Base-by-base conservation (phyloP, 2,329 filamentous ascomycete species). In the Blumeriella jaapii region DNA sequence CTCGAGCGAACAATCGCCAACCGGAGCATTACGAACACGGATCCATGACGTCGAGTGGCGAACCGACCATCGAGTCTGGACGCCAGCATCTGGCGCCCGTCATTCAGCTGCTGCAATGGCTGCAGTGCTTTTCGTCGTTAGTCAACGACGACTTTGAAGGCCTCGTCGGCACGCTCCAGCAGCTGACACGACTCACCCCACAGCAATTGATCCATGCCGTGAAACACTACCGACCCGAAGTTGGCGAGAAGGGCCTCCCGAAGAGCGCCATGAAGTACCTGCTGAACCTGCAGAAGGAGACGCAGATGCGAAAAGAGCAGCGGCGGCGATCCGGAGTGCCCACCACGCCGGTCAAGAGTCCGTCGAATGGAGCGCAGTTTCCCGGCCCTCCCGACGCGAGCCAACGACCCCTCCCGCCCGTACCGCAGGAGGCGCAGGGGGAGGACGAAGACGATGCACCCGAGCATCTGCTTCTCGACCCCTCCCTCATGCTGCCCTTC, bases 1-100 rank as follows among this genome's bases (percentile, higher is more conserved):
- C 91, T 1, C 73, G 89, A 18, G 71, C 74, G 11, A 98, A 98
- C 60, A 96, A 94, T 56, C 75, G 91, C 17, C 80, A 93, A 48
- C 86, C 91, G 1, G 91, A 96, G 55, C 89, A 96, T 59, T 96
- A 85, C 56, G 89, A 98, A 58, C 81, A 86, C 49, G 89, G 89
- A 12, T 87, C 89, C 34, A 87, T 84, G 59, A 81, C 71, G 12
- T 77, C 82, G 5, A 83, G 78, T 1, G 89, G 89, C 3, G 91
- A 96, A 55, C 82, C 75, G 34, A 95, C 84, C 0, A 69, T 91
- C 13, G 89, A 96, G 26, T 74, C 86, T 3, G 78, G 86, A 14
- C 72, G 86, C 46, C 73, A 79, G 42, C 89, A 98, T 57, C 68
- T 98, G 13, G 81, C 83, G 6, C 91, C 91, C 4, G 73, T 94